Conservation (phyloP, 805 yeast genomes). For the Nadsonia fulvescens region DNA sequence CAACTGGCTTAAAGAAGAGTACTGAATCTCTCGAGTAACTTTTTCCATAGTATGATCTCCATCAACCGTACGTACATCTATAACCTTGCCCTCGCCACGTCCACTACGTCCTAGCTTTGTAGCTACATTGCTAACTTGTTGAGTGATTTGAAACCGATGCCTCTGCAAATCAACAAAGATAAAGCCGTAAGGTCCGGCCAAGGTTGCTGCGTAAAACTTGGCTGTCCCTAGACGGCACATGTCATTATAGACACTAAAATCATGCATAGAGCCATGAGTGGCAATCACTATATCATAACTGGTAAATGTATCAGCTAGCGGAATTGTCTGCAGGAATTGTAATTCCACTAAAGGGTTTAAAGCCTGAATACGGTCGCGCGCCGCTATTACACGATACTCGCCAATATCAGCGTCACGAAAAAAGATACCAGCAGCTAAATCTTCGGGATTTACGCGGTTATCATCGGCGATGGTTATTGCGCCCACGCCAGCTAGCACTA, state of each 20-base stretch:
- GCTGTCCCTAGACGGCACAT: conserved; percentile 36
- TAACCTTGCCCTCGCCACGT: no score
- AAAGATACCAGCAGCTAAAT: conserved; percentile 62
- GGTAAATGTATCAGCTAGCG: conserved; percentile 25
- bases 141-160: conserved; percentile 24
- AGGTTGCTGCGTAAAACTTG: conserved; percentile 50
- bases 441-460: conserved; percentile 35
- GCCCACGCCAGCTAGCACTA: conserved; percentile 80
- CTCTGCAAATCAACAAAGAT: conserved; percentile 60
- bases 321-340: conserved; percentile 21
- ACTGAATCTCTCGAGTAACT: no score
- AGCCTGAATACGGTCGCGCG: conserved; percentile 39
- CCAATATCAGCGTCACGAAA: conserved; percentile 41
- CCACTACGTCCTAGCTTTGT: conserved; percentile 34
- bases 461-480: conserved; percentile 52
- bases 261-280: conserved; percentile 30
- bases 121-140: conserved; percentile 7
- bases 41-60: no score
- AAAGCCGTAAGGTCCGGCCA: conserved; percentile 72
- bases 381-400: conserved; percentile 32
- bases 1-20: no score
- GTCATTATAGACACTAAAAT: conserved; percentile 25
- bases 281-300: conserved; percentile 57
- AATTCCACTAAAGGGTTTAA: conserved; percentile 67
- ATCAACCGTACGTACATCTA: no score